Evolutionary conservation across 163 green algal genomes (phyloP).

Genomic region (Smithsoniella earleae): DNA sequence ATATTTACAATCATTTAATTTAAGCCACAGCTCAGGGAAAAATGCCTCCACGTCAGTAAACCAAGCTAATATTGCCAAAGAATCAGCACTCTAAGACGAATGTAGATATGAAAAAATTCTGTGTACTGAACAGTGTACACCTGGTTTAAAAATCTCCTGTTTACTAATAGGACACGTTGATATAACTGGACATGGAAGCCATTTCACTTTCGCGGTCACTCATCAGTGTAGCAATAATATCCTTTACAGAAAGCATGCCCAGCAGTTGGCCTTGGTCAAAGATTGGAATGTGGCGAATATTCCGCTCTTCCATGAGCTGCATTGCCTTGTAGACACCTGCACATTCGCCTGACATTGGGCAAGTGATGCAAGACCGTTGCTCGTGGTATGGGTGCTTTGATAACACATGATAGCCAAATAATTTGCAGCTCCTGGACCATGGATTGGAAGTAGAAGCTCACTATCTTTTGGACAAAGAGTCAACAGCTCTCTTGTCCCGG

Average conservation of each 20-base stretch:
- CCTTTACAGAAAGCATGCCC: slow-evolving; percentile 29
- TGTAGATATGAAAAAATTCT: too few species aligned
- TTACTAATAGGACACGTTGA: slow-evolving; percentile 14
- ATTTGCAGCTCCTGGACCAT: not conserved
- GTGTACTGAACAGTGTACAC: too few species aligned
- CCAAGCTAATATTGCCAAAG: too few species aligned
- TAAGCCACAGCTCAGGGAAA: too few species aligned
- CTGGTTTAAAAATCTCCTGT: not conserved
- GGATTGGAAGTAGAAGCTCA: not conserved
- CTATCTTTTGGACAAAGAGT: slow-evolving; percentile 15
- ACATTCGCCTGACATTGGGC: not conserved
- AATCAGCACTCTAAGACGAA: too few species aligned
- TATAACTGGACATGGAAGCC: slow-evolving; percentile 9
- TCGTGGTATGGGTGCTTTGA: not conserved
- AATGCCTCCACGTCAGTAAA: too few species aligned
- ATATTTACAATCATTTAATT: too few species aligned
- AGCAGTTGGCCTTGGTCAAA: slow-evolving; percentile 13
- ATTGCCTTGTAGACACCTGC: slow-evolving; percentile 27
- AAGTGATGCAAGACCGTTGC: not conserved
- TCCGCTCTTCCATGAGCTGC: slow-evolving; percentile 27
- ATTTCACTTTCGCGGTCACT: slow-evolving; percentile 8
- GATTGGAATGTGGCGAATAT: slow-evolving; percentile 27
- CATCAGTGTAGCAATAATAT: slow-evolving; percentile 20
- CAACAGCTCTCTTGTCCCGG: slow-evolving; percentile 9
- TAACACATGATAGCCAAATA: not conserved